Conservation (phyloP, 2,329 filamentous ascomycete species). For the Fusarium pseudograminearum region DNA sequence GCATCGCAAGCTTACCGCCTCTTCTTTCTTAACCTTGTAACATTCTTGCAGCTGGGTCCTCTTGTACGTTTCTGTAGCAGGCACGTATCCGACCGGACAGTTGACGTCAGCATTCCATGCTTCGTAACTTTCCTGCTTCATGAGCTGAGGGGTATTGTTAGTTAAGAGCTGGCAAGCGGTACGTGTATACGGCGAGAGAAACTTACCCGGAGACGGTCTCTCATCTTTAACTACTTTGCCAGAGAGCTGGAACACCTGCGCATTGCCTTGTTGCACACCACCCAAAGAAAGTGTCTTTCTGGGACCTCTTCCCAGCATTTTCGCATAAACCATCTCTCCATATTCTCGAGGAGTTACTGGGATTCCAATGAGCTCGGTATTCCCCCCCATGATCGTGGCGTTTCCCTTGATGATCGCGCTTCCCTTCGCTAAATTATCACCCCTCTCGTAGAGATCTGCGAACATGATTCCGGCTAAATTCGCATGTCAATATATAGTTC, state of each 20-base stretch:
- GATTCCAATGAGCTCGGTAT: fast-evolving
- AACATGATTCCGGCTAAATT: background rate
- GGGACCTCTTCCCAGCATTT: fast-evolving
- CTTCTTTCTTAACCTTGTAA: background rate
- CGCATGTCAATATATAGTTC: background rate
- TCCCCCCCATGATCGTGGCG: too few relatives aligned
- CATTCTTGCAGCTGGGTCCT: background rate
- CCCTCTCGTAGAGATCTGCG: background rate
- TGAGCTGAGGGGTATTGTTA: background rate
- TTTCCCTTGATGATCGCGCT: too few relatives aligned
- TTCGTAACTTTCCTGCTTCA: background rate
- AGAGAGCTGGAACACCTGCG: background rate
- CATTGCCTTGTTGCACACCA: background rate
- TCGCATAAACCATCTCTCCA: background rate
- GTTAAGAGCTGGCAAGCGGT: fast-evolving
- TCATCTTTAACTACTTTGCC: background rate
- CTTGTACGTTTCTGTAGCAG: background rate
- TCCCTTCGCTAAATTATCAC: background rate
- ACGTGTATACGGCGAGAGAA: too few relatives aligned
- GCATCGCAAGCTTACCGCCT: background rate
- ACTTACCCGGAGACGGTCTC: background rate
- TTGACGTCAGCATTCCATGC: background rate
- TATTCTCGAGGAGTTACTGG: fast-evolving
- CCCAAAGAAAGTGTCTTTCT: background rate
- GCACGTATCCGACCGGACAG: background rate